These are phyloP conservation scores for Linderniella brevidens DNA, from an alignment of 257 asterid species.

Conservation along the genomic window DNA sequence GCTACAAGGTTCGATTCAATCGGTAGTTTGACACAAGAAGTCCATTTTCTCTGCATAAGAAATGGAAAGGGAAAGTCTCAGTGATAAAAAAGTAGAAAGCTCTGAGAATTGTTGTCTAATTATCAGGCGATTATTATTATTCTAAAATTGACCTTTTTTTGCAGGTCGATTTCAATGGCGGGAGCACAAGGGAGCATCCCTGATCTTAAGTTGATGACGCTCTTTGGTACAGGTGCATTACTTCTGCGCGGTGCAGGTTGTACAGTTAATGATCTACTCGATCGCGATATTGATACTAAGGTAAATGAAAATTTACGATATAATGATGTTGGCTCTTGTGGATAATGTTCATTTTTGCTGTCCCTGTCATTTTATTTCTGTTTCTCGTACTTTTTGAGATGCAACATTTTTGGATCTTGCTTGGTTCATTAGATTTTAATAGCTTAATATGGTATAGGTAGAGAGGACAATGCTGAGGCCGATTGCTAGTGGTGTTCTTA, in stretches of 20 bases:
- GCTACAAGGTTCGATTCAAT: no score
- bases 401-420: slow-evolving; percentile 5
- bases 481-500: slow-evolving; percentile 65
- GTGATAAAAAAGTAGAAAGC: no score
- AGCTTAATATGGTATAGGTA: slow-evolving; percentile 57
- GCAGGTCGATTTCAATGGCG: slow-evolving; percentile 82
- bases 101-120: neutral
- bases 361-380: no score
- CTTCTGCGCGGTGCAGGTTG: slow-evolving; percentile 93
- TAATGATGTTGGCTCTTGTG: neutral
- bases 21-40: no score
- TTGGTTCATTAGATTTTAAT: slow-evolving; percentile 15
- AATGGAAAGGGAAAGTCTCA: no score
- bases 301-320: slow-evolving; percentile 15
- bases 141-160: slow-evolving; percentile 6
- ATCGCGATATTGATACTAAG: slow-evolving; percentile 79
- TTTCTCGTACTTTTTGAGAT: neutral
- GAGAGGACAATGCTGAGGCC: slow-evolving; percentile 86
- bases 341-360: no score
- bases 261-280: slow-evolving; percentile 77
- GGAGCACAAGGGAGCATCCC: slow-evolving; percentile 73
- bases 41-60: no score
- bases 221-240: slow-evolving; percentile 82
- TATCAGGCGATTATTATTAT: neutral
- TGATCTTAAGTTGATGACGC: slow-evolving; percentile 63